Base-by-base conservation (phyloP, 148 eudicot genomes). In the Rhododendron vialii region DNA sequence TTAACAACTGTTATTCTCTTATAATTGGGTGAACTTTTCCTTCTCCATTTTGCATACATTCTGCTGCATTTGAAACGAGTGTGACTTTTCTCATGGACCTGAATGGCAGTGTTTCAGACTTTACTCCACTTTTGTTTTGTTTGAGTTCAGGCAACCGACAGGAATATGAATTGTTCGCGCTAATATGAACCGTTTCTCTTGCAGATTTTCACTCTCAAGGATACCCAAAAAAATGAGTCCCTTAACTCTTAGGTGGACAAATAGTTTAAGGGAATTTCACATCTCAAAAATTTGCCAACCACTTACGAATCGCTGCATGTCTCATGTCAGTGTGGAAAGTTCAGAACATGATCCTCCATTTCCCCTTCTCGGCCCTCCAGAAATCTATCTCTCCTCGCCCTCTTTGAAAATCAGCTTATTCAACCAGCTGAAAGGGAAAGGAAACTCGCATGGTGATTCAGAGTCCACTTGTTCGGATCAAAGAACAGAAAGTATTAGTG, bases 351-450 rank as follows among this genome's bases (percentile, higher is more conserved):
- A 69, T 33, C 57, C 59, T 45, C 79, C 85, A 28, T 41, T 84
- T 73, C 73, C 82, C 1, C 53, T 84, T 2, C 36, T 84, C 7
- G 73, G 73, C 30, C 82, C 86, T 22, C 82, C 86, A 9, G 82
- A 84, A 84, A 51, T 84, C 45, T 77, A 77, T 73, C 50, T 33
- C 47, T 50, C 86, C 28, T 22, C 80, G 3, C 65, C 86, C 1
- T 8, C 53, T 65, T 18, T 63, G 51, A 83, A 43, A 22, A 35
- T 2, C 10, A 47, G 38, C 43, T 28, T 28, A 13, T 36, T 33
- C 38, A 74, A 22, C 20, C 20, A 74, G 78, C 45, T 41, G 45
- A 74, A 33, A 74, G 78, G 38, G 41, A 74, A 74, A 13, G 41
- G 78, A 74, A 74, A 33, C 17, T 74, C 22, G 1, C 38, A 12